Conservation (phyloP, 2,329 filamentous ascomycete species). For the Didymella lethalis region DNA sequence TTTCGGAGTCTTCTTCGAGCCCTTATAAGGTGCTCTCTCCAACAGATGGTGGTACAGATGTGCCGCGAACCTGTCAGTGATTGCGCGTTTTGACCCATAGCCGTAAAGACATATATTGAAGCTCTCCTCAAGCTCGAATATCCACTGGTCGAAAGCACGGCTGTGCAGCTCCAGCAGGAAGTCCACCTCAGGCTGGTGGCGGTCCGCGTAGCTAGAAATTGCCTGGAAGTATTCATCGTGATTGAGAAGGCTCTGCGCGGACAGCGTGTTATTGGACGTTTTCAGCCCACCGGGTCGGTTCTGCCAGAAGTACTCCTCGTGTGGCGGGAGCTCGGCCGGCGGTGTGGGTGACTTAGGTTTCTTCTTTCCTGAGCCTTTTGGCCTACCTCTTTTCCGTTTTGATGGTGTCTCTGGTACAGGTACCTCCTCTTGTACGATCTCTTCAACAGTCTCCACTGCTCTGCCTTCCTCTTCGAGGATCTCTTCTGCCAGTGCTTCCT, state of each 20-base stretch:
- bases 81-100: slow-evolving; percentile 83
- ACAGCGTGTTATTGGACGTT: slow-evolving; percentile 86
- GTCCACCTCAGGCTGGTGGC: slow-evolving; percentile 72
- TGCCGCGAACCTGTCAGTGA: slow-evolving; percentile 78
- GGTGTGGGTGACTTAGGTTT: slow-evolving; percentile 77
- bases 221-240: slow-evolving; percentile 90
- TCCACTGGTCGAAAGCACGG: slow-evolving; percentile 88
- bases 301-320: slow-evolving; percentile 93
- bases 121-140: slow-evolving; percentile 83
- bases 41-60: slow-evolving; percentile 65
- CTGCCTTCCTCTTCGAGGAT: slow-evolving; percentile 69
- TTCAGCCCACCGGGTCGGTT: slow-evolving; percentile 82
- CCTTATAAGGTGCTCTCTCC: slow-evolving; percentile 38
- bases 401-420: slow-evolving; percentile 62
- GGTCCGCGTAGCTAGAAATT: slow-evolving; percentile 69
- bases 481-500: slow-evolving; percentile 71
- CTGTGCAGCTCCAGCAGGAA: slow-evolving; percentile 78
- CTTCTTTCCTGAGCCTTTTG: slow-evolving; percentile 40
- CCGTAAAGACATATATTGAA: slow-evolving; percentile 93
- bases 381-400: slow-evolving; percentile 58
- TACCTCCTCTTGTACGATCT: slow-evolving; percentile 36
- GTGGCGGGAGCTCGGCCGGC: slow-evolving; percentile 80
- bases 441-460: slow-evolving; percentile 39
- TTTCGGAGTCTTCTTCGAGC: slow-evolving; percentile 56
- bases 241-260: slow-evolving; percentile 76